phyloP scores from a whole-genome alignment of 768 basidiomycete species.

The Mycena amicta region DNA sequence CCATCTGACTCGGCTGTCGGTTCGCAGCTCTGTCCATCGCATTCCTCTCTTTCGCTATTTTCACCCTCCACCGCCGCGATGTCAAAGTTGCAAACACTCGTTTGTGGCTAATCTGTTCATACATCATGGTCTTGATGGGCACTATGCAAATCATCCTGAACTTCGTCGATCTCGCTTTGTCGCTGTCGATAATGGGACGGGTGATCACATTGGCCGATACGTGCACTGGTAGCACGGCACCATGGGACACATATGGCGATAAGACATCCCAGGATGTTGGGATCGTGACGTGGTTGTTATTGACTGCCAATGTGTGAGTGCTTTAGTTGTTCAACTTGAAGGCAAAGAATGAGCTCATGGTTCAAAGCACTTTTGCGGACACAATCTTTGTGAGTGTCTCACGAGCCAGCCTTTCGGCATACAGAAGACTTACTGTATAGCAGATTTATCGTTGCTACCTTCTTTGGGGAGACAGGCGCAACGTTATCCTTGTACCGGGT shows the following conservation, averaged over 20 bases:
- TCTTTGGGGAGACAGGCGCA: background rate
- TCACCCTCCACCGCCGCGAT: background rate
- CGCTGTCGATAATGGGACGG: background rate
- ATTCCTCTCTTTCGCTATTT: background rate
- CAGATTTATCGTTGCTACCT: slow-evolving; percentile 1
- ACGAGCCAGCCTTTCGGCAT: background rate
- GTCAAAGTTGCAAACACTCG: background rate
- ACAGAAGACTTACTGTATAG: background rate
- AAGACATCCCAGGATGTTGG: background rate
- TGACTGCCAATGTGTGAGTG: background rate
- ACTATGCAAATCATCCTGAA: background rate
- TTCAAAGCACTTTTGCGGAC: background rate
- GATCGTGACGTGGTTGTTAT: background rate
- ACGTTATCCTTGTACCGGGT: background rate
- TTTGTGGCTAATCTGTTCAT: background rate
- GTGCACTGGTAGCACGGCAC: too few species aligned
- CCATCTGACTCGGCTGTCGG: too few species aligned
- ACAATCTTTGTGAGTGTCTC: background rate
- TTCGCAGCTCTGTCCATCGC: background rate
- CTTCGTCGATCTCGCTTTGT: background rate
- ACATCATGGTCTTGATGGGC: background rate
- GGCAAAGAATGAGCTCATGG: too few species aligned
- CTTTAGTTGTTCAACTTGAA: too few species aligned
- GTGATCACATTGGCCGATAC: too few species aligned
- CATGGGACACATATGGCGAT: too few species aligned